These are phyloP conservation scores for Oryza officinalis DNA, from an alignment of 176 grass and related monocot species.

Conservation along the genomic window DNA sequence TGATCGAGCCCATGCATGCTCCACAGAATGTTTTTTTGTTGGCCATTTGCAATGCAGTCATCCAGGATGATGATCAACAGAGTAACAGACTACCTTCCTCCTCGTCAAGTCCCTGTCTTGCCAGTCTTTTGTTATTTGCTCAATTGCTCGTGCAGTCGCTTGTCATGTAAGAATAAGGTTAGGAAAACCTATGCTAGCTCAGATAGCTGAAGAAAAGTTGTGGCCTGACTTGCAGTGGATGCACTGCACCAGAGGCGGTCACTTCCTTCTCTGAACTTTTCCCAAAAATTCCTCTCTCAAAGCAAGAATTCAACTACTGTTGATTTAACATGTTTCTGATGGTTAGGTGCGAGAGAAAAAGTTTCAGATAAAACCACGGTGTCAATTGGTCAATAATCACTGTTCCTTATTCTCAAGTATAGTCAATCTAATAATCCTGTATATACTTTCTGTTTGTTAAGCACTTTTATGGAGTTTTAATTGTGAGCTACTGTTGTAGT, in stretches of 20 bases:
- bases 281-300: not conserved
- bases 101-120: constrained; percentile 19
- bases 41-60: not conserved
- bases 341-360: not conserved
- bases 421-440: not conserved
- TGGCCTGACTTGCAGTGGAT: constrained; percentile 15
- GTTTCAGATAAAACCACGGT: not conserved
- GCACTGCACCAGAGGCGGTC: not conserved
- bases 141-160: constrained; percentile 44
- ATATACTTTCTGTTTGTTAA: not conserved
- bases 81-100: not conserved
- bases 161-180: constrained; percentile 39
- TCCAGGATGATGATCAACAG: not conserved
- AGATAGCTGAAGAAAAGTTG: not conserved
- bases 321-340: constrained; percentile 32
- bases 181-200: not conserved
- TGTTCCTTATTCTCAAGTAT: not conserved
- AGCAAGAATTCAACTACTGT: constrained; percentile 30
- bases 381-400: not conserved
- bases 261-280: constrained; percentile 7
- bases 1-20: not conserved
- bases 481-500: not conserved
- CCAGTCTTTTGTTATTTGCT: constrained; percentile 19
- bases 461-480: not conserved
- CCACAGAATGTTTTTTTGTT: not conserved